A percentile compares a stretch with the other conserved stretches of the same genome.
phyloP scores from a whole-genome alignment of 164 flowering plant genomes.

The Warburgia ugandensis region DNA sequence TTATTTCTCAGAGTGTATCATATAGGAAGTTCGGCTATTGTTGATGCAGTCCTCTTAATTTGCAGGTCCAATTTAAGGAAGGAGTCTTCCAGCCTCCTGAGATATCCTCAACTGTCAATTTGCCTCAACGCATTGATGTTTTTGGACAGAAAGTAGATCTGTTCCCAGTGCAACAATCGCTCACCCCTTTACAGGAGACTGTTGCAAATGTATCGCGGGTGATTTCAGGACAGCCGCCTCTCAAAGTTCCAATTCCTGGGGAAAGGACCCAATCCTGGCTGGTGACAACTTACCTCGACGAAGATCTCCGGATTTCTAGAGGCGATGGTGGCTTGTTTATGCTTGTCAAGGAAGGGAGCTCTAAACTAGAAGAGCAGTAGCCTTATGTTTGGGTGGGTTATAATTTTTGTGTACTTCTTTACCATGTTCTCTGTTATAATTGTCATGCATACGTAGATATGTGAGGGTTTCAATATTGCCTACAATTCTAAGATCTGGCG shows the following conservation, averaged over 20 bases:
- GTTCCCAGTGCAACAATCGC: slow-evolving; percentile 50
- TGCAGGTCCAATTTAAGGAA: slow-evolving; percentile 84
- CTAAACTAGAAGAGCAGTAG: slow-evolving; percentile 46
- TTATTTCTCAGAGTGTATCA: too few species aligned
- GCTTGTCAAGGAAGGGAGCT: slow-evolving; percentile 86
- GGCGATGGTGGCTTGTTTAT: slow-evolving; percentile 98
- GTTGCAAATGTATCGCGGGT: slow-evolving; percentile 51
- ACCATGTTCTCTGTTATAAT: too few species aligned
- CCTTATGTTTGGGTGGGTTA: too few species aligned
- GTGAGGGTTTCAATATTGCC: too few species aligned
- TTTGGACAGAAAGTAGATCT: slow-evolving; percentile 74
- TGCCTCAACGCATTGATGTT: slow-evolving; percentile 62
- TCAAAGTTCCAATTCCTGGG: slow-evolving; percentile 75
- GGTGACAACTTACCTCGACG: slow-evolving; percentile 71
- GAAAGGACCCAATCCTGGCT: slow-evolving; percentile 73
- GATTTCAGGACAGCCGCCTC: slow-evolving; percentile 78
- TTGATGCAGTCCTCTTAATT: background rate
- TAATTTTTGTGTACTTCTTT: too few species aligned
- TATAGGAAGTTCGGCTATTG: background rate
- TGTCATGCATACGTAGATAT: too few species aligned
- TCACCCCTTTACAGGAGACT: slow-evolving; percentile 58
- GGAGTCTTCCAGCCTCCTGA: slow-evolving; percentile 77
- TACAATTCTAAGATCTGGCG: too few species aligned
- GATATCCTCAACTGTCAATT: slow-evolving; percentile 52
- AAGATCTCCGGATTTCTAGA: slow-evolving; percentile 79